Evolutionary conservation across 2,329 filamentous ascomycete species (phyloP).

Genomic region (Shiraia sp.): DNA sequence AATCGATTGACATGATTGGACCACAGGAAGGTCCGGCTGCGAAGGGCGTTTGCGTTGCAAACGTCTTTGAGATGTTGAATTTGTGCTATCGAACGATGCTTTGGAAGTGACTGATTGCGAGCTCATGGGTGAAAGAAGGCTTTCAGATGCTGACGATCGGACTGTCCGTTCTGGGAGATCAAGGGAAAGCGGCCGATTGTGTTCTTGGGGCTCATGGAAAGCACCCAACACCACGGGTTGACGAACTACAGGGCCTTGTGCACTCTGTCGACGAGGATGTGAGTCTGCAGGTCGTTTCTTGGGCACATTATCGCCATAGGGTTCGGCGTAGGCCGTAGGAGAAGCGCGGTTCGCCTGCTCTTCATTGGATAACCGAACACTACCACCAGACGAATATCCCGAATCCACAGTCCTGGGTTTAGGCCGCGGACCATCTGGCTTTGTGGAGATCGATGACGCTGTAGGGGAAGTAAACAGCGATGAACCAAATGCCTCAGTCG

Average conservation of each 20-base stretch:
- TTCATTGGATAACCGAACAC: constrained; percentile 18
- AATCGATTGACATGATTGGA: constrained; percentile 37
- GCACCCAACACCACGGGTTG: constrained; percentile 7
- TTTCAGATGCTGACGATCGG: constrained; percentile 12
- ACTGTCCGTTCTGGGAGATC: constrained; percentile 13
- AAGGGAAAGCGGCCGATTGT: constrained; percentile 9
- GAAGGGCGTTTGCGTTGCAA: constrained; percentile 39
- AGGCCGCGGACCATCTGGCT: constrained; percentile 21
- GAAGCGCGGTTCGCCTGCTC: neutral
- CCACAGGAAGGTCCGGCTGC: constrained; percentile 28
- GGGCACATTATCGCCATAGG: neutral
- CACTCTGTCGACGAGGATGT: neutral
- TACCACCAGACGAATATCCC: constrained; percentile 47
- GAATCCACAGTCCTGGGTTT: constrained; percentile 41
- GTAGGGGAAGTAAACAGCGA: constrained; percentile 10
- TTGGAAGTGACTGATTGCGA: constrained; percentile 25
- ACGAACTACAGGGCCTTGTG: neutral
- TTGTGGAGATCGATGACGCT: constrained; percentile 2
- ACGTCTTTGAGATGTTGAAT: constrained; percentile 24
- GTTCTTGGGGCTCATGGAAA: constrained; percentile 1
- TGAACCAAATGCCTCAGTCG: constrained; percentile 5
- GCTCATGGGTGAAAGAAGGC: constrained; percentile 20
- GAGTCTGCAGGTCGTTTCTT: constrained; percentile 4
- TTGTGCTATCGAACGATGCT: constrained; percentile 22
- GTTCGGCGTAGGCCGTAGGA: too few relatives aligned